Evolutionary conservation across 148 eudicot species (phyloP).

Genomic region (Rhododendron kiyosumense): DNA sequence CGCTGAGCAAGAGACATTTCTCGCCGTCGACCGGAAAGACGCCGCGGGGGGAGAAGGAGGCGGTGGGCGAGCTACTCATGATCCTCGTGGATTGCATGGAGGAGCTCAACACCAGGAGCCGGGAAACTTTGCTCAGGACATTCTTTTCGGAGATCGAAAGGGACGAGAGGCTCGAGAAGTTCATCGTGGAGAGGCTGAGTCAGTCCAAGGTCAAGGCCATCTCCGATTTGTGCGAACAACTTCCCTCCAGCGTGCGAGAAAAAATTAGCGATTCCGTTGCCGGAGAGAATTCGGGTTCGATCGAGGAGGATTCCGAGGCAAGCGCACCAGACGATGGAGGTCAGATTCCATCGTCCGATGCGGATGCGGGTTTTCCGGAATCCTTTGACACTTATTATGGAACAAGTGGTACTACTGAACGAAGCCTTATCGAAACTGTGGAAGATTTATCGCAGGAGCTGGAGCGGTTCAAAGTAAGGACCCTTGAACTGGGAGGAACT

Average conservation of each 20-base stretch:
- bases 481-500: slow-evolving; percentile 7
- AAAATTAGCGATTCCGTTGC: not conserved
- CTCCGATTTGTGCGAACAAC: not conserved
- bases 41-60: slow-evolving; percentile 2
- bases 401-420: not conserved
- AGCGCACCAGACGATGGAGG: not conserved
- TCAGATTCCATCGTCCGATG: not conserved
- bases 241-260: not conserved
- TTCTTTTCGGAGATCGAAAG: slow-evolving; percentile 13
- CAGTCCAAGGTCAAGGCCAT: not conserved
- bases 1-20: not conserved
- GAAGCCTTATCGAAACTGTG: slow-evolving; percentile 13
- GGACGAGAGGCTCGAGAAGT: not conserved
- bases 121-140: not conserved
- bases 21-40: not conserved
- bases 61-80: not conserved
- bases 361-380: not conserved
- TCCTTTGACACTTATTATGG: not conserved
- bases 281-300: not conserved
- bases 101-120: not conserved
- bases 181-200: slow-evolving; percentile 8
- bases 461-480: slow-evolving; percentile 22
- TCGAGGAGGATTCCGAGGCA: not conserved
- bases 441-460: slow-evolving; percentile 18
- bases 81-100: slow-evolving; percentile 3